Evolutionary conservation across 2,329 filamentous ascomycete species (phyloP).

Genomic region (Teratosphaeria gauchensis): DNA sequence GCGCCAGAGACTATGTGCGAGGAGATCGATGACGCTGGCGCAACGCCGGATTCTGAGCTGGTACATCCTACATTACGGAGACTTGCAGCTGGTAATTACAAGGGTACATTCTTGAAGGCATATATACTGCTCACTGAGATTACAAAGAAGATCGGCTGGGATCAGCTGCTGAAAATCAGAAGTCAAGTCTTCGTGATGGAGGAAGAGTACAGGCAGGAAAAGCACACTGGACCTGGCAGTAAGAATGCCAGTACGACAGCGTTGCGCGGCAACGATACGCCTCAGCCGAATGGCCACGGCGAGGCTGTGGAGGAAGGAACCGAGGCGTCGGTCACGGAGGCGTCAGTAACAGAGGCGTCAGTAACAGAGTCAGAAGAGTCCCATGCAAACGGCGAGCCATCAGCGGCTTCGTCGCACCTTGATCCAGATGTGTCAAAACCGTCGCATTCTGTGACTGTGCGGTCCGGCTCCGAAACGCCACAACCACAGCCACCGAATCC

Average conservation of each 20-base stretch:
- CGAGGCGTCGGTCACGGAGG: slow-evolving; percentile 26
- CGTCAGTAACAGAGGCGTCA: slow-evolving; percentile 20
- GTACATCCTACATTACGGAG: slow-evolving; percentile 80
- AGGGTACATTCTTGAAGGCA: slow-evolving; percentile 90
- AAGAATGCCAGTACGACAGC: slow-evolving; percentile 73
- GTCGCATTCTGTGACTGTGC: slow-evolving; percentile 23
- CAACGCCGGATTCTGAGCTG: slow-evolving; percentile 67
- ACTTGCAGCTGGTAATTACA: slow-evolving; percentile 79
- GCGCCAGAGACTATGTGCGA: slow-evolving; percentile 83
- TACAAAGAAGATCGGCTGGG: slow-evolving; percentile 95
- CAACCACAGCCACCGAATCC: slow-evolving; percentile 25
- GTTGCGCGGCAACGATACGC: slow-evolving; percentile 57
- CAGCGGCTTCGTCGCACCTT: slow-evolving; percentile 20
- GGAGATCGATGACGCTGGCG: slow-evolving; percentile 86
- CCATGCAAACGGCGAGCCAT: slow-evolving; percentile 17
- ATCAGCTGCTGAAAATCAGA: slow-evolving; percentile 84
- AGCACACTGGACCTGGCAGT: slow-evolving; percentile 49
- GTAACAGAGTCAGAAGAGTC: slow-evolving; percentile 11
- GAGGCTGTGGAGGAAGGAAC: slow-evolving; percentile 25
- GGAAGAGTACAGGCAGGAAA: slow-evolving; percentile 90
- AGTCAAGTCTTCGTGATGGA: slow-evolving; percentile 99
- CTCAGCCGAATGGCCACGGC: slow-evolving; percentile 35
- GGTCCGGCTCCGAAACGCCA: slow-evolving; percentile 21
- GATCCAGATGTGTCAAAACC: slow-evolving; percentile 28
- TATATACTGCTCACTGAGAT: slow-evolving; percentile 93